A percentile compares a stretch with the other conserved stretches of the same genome.
phyloP scores from a whole-genome alignment of 371 early-diverging fungal genomes.

The Choanephora cucurbitarum region DNA sequence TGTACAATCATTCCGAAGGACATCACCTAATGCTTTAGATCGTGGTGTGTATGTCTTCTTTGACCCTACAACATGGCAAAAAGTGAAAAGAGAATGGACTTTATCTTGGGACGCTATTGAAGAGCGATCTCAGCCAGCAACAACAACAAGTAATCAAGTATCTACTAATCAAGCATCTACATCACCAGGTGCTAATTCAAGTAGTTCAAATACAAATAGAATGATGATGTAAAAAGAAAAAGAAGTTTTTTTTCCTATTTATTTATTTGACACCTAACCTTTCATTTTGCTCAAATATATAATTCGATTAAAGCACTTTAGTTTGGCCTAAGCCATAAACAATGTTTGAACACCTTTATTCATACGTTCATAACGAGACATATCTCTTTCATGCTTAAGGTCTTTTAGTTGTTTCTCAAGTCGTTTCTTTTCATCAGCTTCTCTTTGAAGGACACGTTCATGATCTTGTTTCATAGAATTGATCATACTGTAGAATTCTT shows the following conservation, averaged over 20 bases:
- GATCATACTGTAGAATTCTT: constrained; percentile 63
- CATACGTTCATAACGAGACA: constrained; percentile 46
- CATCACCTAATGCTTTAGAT: constrained; percentile 60
- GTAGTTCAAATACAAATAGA: constrained; percentile 16
- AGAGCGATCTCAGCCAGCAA: constrained; percentile 60
- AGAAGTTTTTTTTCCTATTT: too few relatives aligned
- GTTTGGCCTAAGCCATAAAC: constrained; percentile 19
- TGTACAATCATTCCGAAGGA: constrained; percentile 40
- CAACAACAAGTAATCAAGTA: background rate
- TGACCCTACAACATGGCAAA: constrained; percentile 82
- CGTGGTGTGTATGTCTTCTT: constrained; percentile 83
- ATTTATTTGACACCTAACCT: background rate
- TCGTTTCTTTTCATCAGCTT: constrained; percentile 53
- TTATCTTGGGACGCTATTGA: constrained; percentile 83
- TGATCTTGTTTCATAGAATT: constrained; percentile 59
- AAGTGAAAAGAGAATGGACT: constrained; percentile 80
- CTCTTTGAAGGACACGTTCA: constrained; percentile 51
- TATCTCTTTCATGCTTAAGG: constrained; percentile 58
- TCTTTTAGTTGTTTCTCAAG: constrained; percentile 55
- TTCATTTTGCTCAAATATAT: too few relatives aligned
- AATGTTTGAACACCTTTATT: constrained; percentile 57
- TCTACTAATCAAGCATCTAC: constrained; percentile 2
- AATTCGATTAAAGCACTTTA: background rate
- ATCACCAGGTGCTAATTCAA: constrained; percentile 3
- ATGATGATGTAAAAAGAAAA: constrained; percentile 24